A percentile compares a stretch with the other conserved stretches of the same genome.
Conservation (phyloP, 2,329 filamentous ascomycete species). For the Hypoxylon sp. region DNA sequence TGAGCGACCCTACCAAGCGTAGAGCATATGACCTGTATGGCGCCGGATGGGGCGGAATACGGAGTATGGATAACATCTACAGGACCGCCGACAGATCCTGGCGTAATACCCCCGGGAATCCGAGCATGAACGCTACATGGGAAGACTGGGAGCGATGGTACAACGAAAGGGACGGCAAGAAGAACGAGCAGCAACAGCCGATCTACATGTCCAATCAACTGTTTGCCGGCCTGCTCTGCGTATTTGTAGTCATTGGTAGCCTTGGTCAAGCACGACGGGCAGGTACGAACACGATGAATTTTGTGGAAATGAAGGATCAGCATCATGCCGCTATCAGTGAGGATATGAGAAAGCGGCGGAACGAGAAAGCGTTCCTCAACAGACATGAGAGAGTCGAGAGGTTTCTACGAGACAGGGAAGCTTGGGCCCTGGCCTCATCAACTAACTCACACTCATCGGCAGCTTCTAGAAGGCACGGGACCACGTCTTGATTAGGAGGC, state of each 20-base stretch:
- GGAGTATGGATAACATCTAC: conserved; percentile 63
- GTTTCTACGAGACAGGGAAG: conserved; percentile 82
- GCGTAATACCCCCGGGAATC: conserved; percentile 63
- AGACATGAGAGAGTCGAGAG: conserved; percentile 79
- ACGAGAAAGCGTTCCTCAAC: conserved; percentile 66
- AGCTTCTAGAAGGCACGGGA: conserved; percentile 22
- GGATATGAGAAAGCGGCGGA: conserved; percentile 67
- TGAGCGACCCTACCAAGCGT: conserved; percentile 84
- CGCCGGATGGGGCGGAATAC: conserved; percentile 79
- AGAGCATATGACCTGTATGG: conserved; percentile 86
- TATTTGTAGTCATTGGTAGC: conserved; percentile 77
- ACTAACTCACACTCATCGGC: conserved; percentile 14
- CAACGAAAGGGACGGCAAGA: conserved; percentile 63
- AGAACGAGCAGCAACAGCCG: conserved; percentile 65
- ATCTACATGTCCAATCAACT: conserved; percentile 82
- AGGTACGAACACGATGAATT: conserved; percentile 70
- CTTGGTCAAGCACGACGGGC: conserved; percentile 81
- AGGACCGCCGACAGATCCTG: conserved; percentile 63
- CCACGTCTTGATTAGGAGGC: neutral
- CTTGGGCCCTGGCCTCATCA: conserved; percentile 49
- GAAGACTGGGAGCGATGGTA: conserved; percentile 96
- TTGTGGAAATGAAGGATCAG: conserved; percentile 76
- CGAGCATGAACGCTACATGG: conserved; percentile 88
- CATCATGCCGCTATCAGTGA: conserved; percentile 77
- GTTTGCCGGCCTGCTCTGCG: conserved; percentile 80